These are phyloP conservation scores for Musa beccarii DNA, from an alignment of 176 grass and related monocot genomes.

Conservation along the genomic window DNA sequence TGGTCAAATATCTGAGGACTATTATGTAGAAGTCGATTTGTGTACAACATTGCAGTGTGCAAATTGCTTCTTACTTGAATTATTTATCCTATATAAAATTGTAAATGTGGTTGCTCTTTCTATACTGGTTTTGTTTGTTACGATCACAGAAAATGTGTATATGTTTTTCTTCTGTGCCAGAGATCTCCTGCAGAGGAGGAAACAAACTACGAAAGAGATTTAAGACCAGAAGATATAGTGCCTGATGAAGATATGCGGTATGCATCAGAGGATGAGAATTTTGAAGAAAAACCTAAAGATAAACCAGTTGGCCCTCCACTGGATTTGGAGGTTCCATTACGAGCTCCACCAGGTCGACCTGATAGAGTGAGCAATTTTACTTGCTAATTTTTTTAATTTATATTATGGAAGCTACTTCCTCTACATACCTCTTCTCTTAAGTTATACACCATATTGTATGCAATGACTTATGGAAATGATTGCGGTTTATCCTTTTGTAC, in stretches of 20 bases:
- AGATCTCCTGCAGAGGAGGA: slow-evolving; percentile 63
- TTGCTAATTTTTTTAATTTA: background rate
- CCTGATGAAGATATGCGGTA: slow-evolving; percentile 60
- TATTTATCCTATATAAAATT: background rate
- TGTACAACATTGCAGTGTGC: no score
- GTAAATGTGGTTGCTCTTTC: no score
- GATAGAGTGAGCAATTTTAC: slow-evolving; percentile 48
- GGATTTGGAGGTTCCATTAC: slow-evolving; percentile 56
- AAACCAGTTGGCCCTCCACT: slow-evolving; percentile 86
- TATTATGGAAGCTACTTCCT: slow-evolving; percentile 12
- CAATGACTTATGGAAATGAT: background rate
- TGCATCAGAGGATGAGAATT: slow-evolving; percentile 66
- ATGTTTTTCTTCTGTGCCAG: slow-evolving; percentile 33
- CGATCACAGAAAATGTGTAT: background rate
- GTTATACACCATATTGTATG: background rate
- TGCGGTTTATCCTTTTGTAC: background rate
- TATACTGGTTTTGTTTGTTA: no score
- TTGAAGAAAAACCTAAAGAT: slow-evolving; percentile 62
- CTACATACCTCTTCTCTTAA: background rate
- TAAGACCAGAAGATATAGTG: slow-evolving; percentile 58
- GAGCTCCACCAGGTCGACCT: slow-evolving; percentile 48
- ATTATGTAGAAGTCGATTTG: background rate
- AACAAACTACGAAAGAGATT: slow-evolving; percentile 54
- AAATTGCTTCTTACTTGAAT: background rate
- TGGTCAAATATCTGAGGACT: background rate